These are phyloP conservation scores for Exophiala sp. DNA, from an alignment of 2,329 filamentous ascomycete species.

Conservation along the genomic window DNA sequence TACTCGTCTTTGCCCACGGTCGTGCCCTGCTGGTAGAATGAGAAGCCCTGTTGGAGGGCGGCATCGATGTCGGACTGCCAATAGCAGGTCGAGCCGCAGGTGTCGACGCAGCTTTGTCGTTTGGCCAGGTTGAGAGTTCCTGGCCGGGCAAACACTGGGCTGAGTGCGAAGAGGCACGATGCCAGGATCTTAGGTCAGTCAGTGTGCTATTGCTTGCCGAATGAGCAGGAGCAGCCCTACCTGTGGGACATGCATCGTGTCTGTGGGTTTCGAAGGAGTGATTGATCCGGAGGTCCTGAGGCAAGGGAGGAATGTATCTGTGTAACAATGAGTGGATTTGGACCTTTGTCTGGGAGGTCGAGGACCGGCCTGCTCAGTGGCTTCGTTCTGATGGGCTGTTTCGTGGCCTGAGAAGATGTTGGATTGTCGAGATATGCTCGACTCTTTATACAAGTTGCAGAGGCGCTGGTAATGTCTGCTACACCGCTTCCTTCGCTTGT, in stretches of 20 bases:
- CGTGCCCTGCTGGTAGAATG: constrained; percentile 43
- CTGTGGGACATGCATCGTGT: constrained; percentile 6
- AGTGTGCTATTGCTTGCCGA: not conserved
- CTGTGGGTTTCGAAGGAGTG: not conserved
- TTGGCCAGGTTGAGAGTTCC: constrained; percentile 24
- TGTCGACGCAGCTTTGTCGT: constrained; percentile 46
- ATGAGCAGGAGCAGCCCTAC: not conserved
- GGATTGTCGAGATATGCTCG: too few species aligned
- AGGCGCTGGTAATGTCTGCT: too few species aligned
- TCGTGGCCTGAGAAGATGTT: too few species aligned
- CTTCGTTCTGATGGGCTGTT: too few species aligned
- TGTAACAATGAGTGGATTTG: too few species aligned
- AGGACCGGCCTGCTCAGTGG: too few species aligned
- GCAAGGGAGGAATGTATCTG: not conserved
- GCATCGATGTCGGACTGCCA: constrained; percentile 46
- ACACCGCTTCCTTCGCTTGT: too few species aligned
- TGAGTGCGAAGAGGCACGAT: constrained; percentile 8
- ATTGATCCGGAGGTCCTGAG: not conserved
- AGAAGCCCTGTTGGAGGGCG: constrained; percentile 52
- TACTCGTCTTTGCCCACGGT: constrained; percentile 46
- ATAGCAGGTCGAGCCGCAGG: constrained; percentile 55
- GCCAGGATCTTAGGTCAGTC: not conserved
- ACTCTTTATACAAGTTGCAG: too few species aligned
- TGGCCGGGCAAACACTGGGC: constrained; percentile 9
- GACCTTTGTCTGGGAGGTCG: too few species aligned